These are phyloP conservation scores for Batkoa obscura DNA, from an alignment of 371 early-diverging fungal genomes.

Conservation along the genomic window DNA sequence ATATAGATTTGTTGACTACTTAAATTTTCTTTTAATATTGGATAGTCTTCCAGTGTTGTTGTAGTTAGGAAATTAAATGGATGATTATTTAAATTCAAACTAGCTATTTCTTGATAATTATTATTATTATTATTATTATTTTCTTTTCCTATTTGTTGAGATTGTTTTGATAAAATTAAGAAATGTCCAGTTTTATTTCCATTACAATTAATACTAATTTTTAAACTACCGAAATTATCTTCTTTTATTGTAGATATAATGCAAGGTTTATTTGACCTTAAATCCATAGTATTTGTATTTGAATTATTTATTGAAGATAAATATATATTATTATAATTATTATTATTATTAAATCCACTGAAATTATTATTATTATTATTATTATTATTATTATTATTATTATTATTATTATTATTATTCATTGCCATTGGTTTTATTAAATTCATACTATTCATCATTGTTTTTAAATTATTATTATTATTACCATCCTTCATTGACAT, in stretches of 20 bases:
- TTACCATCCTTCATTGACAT: too few species aligned
- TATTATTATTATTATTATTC: background rate
- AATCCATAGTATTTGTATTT: background rate
- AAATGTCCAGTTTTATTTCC: background rate
- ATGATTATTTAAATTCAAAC: background rate
- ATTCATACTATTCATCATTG: too few species aligned
- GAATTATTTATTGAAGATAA: background rate
- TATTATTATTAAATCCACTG: background rate
- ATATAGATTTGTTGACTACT: constrained; percentile 7
- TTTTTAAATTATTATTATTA: too few species aligned
- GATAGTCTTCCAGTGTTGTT: background rate
- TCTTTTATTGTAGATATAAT: background rate
- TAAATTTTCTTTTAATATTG: background rate
- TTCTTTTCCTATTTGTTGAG: background rate
- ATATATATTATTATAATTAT: background rate
- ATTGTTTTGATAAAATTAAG: background rate
- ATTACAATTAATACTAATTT: background rate
- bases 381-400: background rate
- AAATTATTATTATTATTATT: background rate
- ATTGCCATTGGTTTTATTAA: too few species aligned
- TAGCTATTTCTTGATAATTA: too few species aligned
- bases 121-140: too few species aligned
- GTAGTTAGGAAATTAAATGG: background rate
- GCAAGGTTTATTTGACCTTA: background rate
- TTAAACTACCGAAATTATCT: background rate